phyloP scores from a whole-genome alignment of 169 alveolate genomes.

The Plasmodium falciparum region DNA sequence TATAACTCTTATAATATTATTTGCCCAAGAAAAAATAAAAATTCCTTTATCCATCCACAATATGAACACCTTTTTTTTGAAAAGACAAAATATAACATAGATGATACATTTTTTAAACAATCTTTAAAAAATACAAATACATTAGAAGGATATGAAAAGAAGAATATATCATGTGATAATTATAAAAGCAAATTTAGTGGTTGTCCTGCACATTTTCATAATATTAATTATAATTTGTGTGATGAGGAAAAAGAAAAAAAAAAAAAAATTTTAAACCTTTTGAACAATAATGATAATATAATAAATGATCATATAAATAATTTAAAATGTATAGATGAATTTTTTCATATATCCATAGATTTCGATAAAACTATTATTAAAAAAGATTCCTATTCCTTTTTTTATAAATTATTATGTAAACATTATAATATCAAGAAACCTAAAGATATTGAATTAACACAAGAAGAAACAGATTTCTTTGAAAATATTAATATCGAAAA shows the following conservation, averaged over 20 bases:
- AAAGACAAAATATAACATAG: conserved; percentile 1
- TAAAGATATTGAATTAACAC: conserved; percentile 2
- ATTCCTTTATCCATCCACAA: background rate
- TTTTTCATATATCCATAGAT: conserved; percentile 43
- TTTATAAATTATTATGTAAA: conserved; percentile 22
- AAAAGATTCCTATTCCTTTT: conserved; percentile 32
- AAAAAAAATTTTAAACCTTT: conserved; percentile 9
- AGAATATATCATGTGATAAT: background rate
- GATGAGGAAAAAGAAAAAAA: background rate
- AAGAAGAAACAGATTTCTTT: conserved; percentile 40
- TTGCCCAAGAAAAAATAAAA: background rate
- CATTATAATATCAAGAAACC: background rate
- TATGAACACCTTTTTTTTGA: conserved; percentile 4
- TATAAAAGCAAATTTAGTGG: background rate
- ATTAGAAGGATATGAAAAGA: background rate
- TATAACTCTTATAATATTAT: no score
- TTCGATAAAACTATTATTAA: conserved; percentile 67
- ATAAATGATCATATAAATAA: background rate
- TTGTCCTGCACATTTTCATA: background rate
- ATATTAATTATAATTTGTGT: background rate
- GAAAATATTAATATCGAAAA: conserved; percentile 16
- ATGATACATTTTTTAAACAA: conserved; percentile 2
- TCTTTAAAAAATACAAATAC: background rate
- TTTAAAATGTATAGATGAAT: conserved; percentile 25
- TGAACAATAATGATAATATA: conserved; percentile 3